Base-by-base conservation (phyloP, 2,329 filamentous ascomycete species). In the Fusarium globosum region DNA sequence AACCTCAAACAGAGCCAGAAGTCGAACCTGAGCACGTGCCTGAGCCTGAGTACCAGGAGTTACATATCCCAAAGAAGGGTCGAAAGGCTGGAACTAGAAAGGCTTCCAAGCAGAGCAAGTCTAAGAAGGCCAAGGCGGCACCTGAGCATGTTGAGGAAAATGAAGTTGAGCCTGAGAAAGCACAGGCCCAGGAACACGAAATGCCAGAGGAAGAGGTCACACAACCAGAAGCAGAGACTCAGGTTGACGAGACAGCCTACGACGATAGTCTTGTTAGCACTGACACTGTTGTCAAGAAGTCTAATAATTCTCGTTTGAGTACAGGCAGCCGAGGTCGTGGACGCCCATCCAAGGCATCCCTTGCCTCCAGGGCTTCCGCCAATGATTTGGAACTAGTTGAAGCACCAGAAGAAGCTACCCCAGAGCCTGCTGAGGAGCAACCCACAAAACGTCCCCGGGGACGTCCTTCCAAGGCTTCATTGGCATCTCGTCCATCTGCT, bases 31-130 rank as follows among this genome's bases (percentile, higher is more conserved):
- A 73, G 33, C 55, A 59, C 2, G 45, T 49, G 67, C 78, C 56
- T 1, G 67, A 75, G n/a, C 56, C 61, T 16, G 61, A 76, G 23
- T 45, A 53, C 14, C 83, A 86, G 45, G 76, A 81, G n/a, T 73
- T 87, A 0, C 80, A 82, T 9, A 81, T 87, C 16, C 84, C 87
- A 8, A 90, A 90, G 80, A 90, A 88, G 77, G 87, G 86, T 33
- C 86, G 86, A 55, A 89, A 89, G 74, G 78, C 85, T 6, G 85
- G 80, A n/a, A 81, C 83, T 7, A 85, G 85, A 49, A 90, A 89
- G 72, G 83, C 74, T 1, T 88, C 88, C 0, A 89, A 88, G 78
- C 86, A 88, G 71, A 83, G 84, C 15, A 87, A 86, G 57, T 68
- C 81, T 12, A 85, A 83, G 75, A 88, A 86, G 74, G 65, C 80